Evolutionary conservation across 345 rosid genomes (phyloP).

Genomic region (Salix arbutifolia): DNA sequence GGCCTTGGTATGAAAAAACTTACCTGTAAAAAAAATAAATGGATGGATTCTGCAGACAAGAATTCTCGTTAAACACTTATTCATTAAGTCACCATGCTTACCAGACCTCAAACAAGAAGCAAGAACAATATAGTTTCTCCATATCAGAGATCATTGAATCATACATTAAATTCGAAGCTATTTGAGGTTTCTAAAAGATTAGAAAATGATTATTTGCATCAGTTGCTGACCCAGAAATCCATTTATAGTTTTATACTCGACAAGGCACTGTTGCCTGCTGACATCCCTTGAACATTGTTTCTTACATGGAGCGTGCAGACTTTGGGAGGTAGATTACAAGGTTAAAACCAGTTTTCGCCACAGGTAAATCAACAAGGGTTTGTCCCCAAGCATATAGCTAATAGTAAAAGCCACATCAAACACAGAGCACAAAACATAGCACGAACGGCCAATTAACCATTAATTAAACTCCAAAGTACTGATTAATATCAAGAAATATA

Average conservation of each 20-base stretch:
- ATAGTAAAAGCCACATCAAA: not conserved
- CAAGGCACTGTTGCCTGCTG: not conserved
- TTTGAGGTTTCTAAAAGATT: constrained; percentile 23
- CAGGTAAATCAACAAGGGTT: not conserved
- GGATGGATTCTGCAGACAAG: not conserved
- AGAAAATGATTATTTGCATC: constrained; percentile 9
- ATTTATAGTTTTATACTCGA: constrained; percentile 1
- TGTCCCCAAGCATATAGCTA: not conserved
- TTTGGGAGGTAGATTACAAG: constrained; percentile 6
- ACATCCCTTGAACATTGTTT: constrained; percentile 30
- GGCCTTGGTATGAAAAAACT: not conserved
- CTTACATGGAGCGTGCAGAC: not conserved
- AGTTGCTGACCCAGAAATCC: constrained; percentile 23
- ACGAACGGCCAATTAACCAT: not conserved
- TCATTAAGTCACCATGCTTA: not conserved
- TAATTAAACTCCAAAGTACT: not conserved
- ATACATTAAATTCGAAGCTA: not conserved
- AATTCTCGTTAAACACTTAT: not conserved
- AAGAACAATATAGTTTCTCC: not conserved
- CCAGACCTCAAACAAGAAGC: not conserved
- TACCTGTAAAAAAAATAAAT: not conserved
- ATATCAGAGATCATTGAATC: not conserved
- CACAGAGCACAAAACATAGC: not conserved
- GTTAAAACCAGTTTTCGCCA: not conserved
- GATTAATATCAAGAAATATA: not conserved